Base-by-base conservation (phyloP, 331 rosid species). In the Cydonia oblonga region DNA sequence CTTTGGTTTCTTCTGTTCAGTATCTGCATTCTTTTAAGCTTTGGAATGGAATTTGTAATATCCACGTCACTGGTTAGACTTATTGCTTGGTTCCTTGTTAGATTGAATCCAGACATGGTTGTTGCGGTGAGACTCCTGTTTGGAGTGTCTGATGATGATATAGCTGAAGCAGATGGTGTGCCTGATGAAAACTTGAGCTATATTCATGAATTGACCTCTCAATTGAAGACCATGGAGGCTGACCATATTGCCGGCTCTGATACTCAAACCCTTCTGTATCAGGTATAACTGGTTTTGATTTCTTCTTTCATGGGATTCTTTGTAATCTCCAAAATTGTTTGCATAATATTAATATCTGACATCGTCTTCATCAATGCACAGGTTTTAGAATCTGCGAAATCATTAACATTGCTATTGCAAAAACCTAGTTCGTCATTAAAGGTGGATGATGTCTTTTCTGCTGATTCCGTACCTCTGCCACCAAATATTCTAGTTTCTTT, bases 71-170 rank as follows among this genome's bases (percentile, higher is more conserved):
- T 32, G 70, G 74, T 63, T 65, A 59, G 42, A 79, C 77, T 90
- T 42, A 85, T 74, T 18, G 65, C 78, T 84, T 82, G 60, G 81
- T 74, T 82, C 75, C 82, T 84, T 85, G 76, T 75, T 80, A 88
- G 96, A 79, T 88, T 91, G 88, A 74, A 84, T 78, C 70, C 85
- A 69, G 88, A 89, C 82, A 86, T 88, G 84, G 90, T 91, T 77
- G 82, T 72, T 44, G 81, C 75, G 3, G 75, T 95, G 87, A 95
- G 86, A 77, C 79, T 79, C 83, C 91, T 95, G 80, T 95, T 87
- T 83, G 99, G 97, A 76, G 69, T 89, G 73, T 75, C 88, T 59
- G 92, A 89, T 59, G 93, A 89, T 74, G 90, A 82, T 70, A 80
- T 42, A 71, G 71, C 67, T 51, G 86, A 76, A 68, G 73, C 82